Evolutionary conservation across 441 rosid genomes (phyloP).

Genomic region (Omphalea diandra): DNA sequence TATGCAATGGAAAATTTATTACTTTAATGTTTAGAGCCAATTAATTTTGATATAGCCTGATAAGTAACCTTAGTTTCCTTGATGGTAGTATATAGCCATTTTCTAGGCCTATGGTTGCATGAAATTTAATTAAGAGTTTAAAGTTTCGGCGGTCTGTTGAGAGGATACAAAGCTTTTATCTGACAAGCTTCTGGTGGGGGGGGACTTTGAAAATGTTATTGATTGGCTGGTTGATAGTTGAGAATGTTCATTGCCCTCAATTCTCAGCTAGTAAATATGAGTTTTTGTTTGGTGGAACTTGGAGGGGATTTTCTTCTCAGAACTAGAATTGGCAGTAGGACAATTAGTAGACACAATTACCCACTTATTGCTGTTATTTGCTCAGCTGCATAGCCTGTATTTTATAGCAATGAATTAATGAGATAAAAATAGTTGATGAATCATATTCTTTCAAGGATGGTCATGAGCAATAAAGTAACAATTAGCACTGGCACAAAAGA

Average conservation of each 20-base stretch:
- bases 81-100: background rate
- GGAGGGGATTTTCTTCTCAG: background rate
- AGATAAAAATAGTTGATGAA: background rate
- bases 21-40: background rate
- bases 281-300: constrained; percentile 10
- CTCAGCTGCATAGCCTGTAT: background rate
- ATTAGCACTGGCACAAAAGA: background rate
- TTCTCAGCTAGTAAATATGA: background rate
- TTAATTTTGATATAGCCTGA: background rate
- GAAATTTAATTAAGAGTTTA: background rate
- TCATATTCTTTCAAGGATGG: background rate
- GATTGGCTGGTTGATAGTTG: background rate
- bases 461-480: background rate
- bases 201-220: constrained; percentile 5
- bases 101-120: background rate
- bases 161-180: background rate
- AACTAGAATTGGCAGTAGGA: background rate
- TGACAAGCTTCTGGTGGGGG: background rate
- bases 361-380: background rate
- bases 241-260: background rate
- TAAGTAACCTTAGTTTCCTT: background rate
- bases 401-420: background rate
- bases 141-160: background rate
- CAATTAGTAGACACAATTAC: background rate
- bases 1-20: no score